Percentiles rank a stretch among this genome's conserved stretches.
Evolutionary conservation across 1,139 yeast genomes (phyloP).

Genomic region (Candida albicans): DNA sequence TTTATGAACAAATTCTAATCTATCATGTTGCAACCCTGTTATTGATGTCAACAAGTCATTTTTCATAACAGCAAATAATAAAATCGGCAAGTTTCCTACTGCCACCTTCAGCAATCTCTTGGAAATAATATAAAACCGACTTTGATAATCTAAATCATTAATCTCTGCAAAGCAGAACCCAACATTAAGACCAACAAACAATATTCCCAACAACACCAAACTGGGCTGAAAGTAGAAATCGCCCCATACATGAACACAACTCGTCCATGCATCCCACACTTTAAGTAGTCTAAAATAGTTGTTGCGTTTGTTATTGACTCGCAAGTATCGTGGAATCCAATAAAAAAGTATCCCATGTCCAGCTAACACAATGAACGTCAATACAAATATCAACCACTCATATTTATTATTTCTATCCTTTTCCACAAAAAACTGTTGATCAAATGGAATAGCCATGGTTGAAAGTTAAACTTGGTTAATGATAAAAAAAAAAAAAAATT

Average conservation of each 20-base stretch:
- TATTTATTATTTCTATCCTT: constrained; percentile 31
- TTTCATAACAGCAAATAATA: constrained; percentile 37
- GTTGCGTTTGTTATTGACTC: constrained; percentile 13
- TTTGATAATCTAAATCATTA: constrained; percentile 40
- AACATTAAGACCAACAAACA: constrained; percentile 29
- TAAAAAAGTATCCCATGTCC: constrained; percentile 43
- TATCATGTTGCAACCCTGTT: constrained; percentile 45
- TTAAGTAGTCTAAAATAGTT: constrained; percentile 27
- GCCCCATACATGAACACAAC: constrained; percentile 18
- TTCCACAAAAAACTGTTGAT: constrained; percentile 36
- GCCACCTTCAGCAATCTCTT: constrained; percentile 45
- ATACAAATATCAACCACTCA: constrained; percentile 35
- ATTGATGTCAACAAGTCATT: constrained; percentile 40
- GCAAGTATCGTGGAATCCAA: constrained; percentile 37
- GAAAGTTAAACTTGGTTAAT: background rate
- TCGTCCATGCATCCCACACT: constrained; percentile 30
- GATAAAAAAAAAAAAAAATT: background rate
- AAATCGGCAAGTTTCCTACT: constrained; percentile 40
- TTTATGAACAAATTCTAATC: constrained; percentile 40
- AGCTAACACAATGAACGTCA: constrained; percentile 26
- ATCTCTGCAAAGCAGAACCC: constrained; percentile 30
- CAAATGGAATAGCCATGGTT: constrained; percentile 18
- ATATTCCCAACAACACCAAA: constrained; percentile 26
- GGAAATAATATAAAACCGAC: constrained; percentile 38
- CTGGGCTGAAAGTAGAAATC: constrained; percentile 43